Evolutionary conservation across 225 moss, liverwort and hornwort species (phyloP).

Genomic region (Climacium dendroides): DNA sequence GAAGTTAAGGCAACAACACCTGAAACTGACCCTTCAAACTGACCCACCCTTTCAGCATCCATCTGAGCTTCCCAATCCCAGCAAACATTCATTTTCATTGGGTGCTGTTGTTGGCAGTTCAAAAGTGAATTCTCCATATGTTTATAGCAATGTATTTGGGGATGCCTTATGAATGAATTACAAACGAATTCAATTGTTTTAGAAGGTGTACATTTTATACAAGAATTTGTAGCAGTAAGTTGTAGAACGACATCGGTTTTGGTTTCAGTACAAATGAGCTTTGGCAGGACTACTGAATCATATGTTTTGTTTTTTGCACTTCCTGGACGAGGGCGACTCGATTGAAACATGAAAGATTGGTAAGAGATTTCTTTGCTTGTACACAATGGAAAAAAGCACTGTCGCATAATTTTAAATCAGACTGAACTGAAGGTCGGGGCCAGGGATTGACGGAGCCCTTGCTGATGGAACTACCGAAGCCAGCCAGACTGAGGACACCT

Average conservation of each 20-base stretch:
- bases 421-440: neutral
- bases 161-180: neutral
- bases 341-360: neutral
- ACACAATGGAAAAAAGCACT: neutral
- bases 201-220: neutral
- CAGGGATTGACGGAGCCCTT: neutral
- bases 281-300: neutral
- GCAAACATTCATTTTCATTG: no score
- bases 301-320: no score
- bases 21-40: neutral
- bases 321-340: neutral
- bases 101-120: neutral
- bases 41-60: neutral
- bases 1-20: neutral
- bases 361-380: neutral
- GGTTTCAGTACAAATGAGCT: neutral
- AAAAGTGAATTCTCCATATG: neutral
- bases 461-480: neutral
- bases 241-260: neutral
- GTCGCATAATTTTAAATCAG: neutral
- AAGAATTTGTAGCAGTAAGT: rapidly evolving
- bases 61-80: no score
- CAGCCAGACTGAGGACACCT: no score
- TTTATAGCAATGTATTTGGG: neutral
- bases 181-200: rapidly evolving